Evolutionary conservation across 2,329 filamentous ascomycete genomes (phyloP).

Genomic region (Trichoderma pleuroti): DNA sequence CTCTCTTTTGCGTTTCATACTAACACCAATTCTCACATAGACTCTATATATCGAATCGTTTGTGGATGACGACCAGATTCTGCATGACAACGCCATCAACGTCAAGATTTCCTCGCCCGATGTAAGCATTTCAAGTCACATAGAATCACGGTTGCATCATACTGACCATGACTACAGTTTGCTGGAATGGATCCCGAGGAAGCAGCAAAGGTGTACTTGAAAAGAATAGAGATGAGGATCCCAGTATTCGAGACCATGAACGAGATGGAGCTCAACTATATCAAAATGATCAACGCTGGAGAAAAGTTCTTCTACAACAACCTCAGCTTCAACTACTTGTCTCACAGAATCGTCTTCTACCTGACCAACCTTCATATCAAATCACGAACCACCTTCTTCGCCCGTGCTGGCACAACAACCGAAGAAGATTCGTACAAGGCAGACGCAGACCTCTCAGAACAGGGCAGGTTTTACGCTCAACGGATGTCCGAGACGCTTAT

Average conservation of each 20-base stretch:
- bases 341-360: constrained; percentile 97
- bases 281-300: constrained; percentile 99
- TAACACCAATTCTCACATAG: constrained; percentile 39
- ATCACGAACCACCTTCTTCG: constrained; percentile 88
- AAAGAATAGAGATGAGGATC: constrained; percentile 86
- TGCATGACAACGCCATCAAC: constrained; percentile 92
- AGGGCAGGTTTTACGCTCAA: constrained; percentile 75
- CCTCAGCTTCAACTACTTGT: constrained; percentile 92
- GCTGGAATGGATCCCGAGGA: constrained; percentile 87
- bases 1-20: not conserved
- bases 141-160: not conserved
- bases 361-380: constrained; percentile 98
- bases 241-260: constrained; percentile 97
- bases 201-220: constrained; percentile 86
- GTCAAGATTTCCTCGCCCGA: constrained; percentile 98
- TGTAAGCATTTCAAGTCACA: constrained; percentile 45
- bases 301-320: constrained; percentile 94
- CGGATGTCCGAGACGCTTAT: constrained; percentile 84
- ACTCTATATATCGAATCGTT: constrained; percentile 96
- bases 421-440: constrained; percentile 90
- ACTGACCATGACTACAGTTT: constrained; percentile 54
- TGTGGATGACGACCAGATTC: constrained; percentile 88
- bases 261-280: constrained; percentile 89
- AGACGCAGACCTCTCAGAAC: constrained; percentile 77
- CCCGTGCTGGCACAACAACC: constrained; percentile 77